Base-by-base conservation (phyloP, 495 filamentous ascomycete species). In the Clavariopsis aquatica region DNA sequence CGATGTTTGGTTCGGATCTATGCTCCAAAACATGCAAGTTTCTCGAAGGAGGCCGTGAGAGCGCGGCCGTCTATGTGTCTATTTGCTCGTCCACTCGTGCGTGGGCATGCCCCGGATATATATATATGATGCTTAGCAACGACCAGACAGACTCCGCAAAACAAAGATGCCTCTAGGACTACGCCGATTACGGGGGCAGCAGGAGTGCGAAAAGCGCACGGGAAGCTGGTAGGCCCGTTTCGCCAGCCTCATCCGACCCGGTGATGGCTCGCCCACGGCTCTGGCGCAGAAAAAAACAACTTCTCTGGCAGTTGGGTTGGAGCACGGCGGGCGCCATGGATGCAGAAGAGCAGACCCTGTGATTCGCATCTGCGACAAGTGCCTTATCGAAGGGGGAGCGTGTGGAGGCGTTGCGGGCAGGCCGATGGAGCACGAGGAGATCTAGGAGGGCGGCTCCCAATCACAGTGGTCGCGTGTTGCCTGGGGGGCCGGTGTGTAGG, bases 341-440 rank as follows among this genome's bases (percentile, higher is more conserved):
- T 1, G 52, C 31, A n/a, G 23, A 10, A 3, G 52, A 29, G 52
- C 43, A 34, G 52, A 38, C 52, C 52, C 29, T 28, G 52, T 56
- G 52, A 56, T 56, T 4, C 2, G 29, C 34, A 41, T 29, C 19
- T 26, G n/a, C 7, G 19, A 56, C 29, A 15, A 56, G 34, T 7
- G 52, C n/a, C 52, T 56, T 38, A 26, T 36, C 29, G 24, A 56
- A 23, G 49, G 28, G 52, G 15, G 52, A 34, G 38, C 38, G n/a
- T 9, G 29, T n/a, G 52, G 31, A 24, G 29, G 24, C 1, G 51
- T 53, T 20, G 28, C 24, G n/a, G 51, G 24, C 19, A 24, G 47
- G 47, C 47, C 47, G 47, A 53, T 29, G 28, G 51, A 26, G 27
- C 52, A 43, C 52, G 52, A 56, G 52, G 52, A 36, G n/a, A n/a